Evolutionary conservation across 345 rosid species (phyloP).

Genomic region (Melaleuca alternifolia): DNA sequence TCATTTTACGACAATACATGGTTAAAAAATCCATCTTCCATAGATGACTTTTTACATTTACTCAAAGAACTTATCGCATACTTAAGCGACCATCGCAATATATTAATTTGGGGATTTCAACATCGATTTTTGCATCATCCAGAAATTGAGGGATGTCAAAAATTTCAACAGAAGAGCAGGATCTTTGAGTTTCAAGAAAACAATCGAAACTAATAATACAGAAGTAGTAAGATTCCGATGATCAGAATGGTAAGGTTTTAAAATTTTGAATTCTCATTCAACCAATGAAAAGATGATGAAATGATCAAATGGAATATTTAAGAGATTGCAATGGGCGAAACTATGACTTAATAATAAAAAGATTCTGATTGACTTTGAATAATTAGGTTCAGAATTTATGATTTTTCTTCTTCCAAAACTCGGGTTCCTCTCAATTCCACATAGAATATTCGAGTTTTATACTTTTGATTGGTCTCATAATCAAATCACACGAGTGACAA

Average conservation of each 20-base stretch:
- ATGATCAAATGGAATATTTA: too few species aligned
- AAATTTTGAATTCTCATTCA: too few species aligned
- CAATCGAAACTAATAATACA: too few species aligned
- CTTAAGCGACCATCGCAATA: not conserved
- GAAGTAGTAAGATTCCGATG: too few species aligned
- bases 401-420: not conserved
- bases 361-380: not conserved
- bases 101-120: not conserved
- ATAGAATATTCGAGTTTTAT: not conserved
- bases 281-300: too few species aligned
- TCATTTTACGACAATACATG: not conserved
- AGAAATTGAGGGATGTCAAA: not conserved
- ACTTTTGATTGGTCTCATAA: fast-evolving
- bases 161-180: not conserved
- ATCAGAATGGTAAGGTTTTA: too few species aligned
- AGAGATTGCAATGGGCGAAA: too few species aligned
- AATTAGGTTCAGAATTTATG: not conserved
- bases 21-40: not conserved
- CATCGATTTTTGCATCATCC: not conserved
- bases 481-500: too few species aligned
- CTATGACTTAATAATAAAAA: too few species aligned
- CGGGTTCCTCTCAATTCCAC: not conserved
- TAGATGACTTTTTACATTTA: not conserved
- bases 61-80: not conserved
- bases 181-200: not conserved